Conservation (phyloP, 768 basidiomycete species). For the Kwoniella dendrophila region DNA sequence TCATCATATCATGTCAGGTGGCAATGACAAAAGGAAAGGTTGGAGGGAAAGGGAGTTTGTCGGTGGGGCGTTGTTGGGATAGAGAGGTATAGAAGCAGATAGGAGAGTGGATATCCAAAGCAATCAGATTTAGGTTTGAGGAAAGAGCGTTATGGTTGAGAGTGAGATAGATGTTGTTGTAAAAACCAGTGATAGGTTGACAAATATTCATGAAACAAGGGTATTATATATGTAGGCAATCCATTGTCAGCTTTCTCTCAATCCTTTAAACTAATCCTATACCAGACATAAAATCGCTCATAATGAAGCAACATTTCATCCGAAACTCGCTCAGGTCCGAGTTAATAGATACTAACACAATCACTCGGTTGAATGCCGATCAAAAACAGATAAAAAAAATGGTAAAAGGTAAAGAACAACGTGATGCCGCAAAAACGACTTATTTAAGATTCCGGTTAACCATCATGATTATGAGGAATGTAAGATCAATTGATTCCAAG, state of each 20-base stretch:
- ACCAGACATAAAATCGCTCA: neutral
- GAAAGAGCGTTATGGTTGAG: too few relatives aligned
- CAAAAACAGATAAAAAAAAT: neutral
- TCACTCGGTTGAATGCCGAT: neutral
- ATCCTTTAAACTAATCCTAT: too few relatives aligned
- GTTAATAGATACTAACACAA: neutral
- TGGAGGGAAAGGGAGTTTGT: conserved; percentile 5
- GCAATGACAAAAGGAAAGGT: neutral
- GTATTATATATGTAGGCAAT: neutral
- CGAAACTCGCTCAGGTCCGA: neutral
- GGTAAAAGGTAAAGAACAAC: neutral
- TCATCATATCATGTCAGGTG: neutral
- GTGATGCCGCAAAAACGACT: too few relatives aligned
- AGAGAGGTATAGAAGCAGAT: too few relatives aligned
- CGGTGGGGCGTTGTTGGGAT: too few relatives aligned
- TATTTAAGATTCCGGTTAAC: too few relatives aligned
- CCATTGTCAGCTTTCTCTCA: neutral
- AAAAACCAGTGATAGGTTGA: too few relatives aligned
- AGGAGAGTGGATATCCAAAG: too few relatives aligned
- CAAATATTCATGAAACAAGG: neutral
- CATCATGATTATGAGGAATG: too few relatives aligned
- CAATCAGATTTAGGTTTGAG: too few relatives aligned
- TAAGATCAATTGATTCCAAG: too few relatives aligned
- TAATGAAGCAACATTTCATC: neutral
- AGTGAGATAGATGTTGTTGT: too few relatives aligned